These are phyloP conservation scores for Candolleomyces efflorescens DNA, from an alignment of 768 basidiomycete species.

Conservation along the genomic window DNA sequence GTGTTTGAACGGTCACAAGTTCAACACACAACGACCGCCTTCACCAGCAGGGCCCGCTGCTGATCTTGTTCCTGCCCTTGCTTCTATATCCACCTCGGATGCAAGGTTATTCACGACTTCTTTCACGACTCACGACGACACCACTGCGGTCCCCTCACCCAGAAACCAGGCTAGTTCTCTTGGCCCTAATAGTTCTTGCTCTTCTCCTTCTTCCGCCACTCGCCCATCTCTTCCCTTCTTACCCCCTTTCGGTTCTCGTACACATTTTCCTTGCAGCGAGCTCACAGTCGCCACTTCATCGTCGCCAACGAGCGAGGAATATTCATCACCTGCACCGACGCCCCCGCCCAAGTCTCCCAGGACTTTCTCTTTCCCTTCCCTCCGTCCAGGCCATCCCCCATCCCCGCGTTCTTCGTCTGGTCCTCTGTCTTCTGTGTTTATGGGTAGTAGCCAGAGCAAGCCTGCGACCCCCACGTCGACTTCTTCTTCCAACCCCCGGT, in stretches of 20 bases:
- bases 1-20: background rate
- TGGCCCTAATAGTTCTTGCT: background rate
- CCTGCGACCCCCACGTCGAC: background rate
- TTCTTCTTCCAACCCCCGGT: background rate
- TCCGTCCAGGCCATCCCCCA: background rate
- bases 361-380: background rate
- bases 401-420: background rate
- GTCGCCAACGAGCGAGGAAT: background rate
- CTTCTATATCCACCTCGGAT: background rate
- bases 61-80: background rate
- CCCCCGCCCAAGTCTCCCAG: constrained; percentile 10
- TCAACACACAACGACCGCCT: background rate
- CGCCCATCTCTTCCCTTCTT: background rate
- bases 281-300: background rate
- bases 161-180: background rate
- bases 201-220: background rate
- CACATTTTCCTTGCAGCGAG: background rate
- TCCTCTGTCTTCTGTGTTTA: constrained; percentile 1
- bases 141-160: background rate
- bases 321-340: background rate
- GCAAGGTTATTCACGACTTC: constrained; percentile 6
- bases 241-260: background rate
- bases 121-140: background rate
- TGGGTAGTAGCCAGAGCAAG: constrained; percentile 11
- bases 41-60: background rate